Evolutionary conservation across 192 early-diverging fungal genomes (phyloP), one percentile per base, ranked within the genome.

Genomic region (Mortierella alpina): DNA sequence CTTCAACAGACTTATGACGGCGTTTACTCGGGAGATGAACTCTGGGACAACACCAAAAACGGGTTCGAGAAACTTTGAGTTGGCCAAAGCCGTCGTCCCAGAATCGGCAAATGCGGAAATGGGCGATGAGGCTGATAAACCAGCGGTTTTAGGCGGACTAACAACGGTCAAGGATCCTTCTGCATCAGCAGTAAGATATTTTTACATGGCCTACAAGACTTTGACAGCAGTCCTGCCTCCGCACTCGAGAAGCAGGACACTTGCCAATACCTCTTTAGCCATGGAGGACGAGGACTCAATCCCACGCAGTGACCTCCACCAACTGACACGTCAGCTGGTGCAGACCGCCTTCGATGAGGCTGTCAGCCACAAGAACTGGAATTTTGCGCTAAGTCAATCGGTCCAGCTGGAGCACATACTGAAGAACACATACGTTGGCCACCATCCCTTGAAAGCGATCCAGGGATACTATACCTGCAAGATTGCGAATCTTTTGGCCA

Each of bases 391-490:
- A 9, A 46, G 63, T 59, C 63, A 69, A 45, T 79, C 76, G 18
- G 47, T 79, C 12, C 63, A 72, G 50, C 46, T 79, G 23, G 64
- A 67, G 31, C 12, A 39, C n/a, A 72, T 72, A 23, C 45, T 79
- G 64, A 62, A 72, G 39, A 51, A 54, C 23, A 60, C 63, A 0
- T 79, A 79, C 41, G 23, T 79, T 22, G 76, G 76, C 23, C 40
- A 71, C 59, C 76, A 79, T 41, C 76, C 76, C 1, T n/a, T 67
- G n/a, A 79, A 79, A 46, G 59, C 63, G 2, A 62, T 79, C 45
- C 76, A 79, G 47, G 47, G 62, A n/a, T 79, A 79, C 12, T 79
- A 79, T 45, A 72, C 76, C 11, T 79, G 76, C 59, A 79, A 79
- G 69, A 79, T 79, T 72, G 63, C 65, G 44, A 79, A 71, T 47